phyloP scores from a whole-genome alignment of 305 asterid species.

The Solanum hybrid region DNA sequence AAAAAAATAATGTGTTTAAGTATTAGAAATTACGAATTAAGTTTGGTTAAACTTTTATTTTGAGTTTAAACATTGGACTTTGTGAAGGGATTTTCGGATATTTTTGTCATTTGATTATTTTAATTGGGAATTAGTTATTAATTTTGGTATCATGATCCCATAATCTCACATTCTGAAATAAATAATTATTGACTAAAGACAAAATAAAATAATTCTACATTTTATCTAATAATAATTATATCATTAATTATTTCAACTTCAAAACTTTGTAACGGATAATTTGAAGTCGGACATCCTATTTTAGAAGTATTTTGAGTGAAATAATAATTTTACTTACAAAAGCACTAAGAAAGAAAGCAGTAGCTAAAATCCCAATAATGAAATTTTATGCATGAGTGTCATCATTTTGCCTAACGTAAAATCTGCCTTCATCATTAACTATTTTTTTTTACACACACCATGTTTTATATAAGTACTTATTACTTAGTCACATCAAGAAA shows the following conservation, averaged over 20 bases:
- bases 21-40: neutral
- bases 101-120: neutral
- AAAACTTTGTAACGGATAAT: neutral
- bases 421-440: neutral
- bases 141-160: neutral
- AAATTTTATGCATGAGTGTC: conserved; percentile 21
- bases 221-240: neutral
- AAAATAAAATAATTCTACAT: neutral
- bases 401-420: conserved; percentile 15
- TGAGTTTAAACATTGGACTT: neutral
- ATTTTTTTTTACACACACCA: neutral
- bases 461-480: neutral
- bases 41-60: neutral
- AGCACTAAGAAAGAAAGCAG: neutral
- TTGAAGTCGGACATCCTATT: neutral
- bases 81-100: neutral
- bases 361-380: conserved; percentile 9
- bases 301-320: neutral
- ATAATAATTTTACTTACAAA: neutral
- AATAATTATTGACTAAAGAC: neutral
- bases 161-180: neutral
- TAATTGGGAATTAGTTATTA: neutral
- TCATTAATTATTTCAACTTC: neutral
- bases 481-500: neutral
- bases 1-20: neutral